A percentile compares a stretch with the other conserved stretches of the same genome.
Evolutionary conservation across 306 rosid species (phyloP).

Genomic region (Gillenia trifoliata): DNA sequence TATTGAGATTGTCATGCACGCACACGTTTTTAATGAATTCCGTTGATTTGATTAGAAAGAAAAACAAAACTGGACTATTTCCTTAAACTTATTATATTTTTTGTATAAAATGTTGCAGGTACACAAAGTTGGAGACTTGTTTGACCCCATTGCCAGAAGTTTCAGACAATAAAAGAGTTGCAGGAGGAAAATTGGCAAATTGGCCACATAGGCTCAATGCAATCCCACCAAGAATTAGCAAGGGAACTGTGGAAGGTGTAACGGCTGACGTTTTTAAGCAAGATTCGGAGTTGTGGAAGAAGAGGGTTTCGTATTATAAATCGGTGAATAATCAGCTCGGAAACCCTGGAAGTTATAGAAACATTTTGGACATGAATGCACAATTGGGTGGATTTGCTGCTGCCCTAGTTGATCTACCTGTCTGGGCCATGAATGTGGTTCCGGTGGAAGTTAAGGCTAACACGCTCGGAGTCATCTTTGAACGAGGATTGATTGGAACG

Average conservation of each 20-base stretch:
- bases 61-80: not conserved
- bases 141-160: constrained; percentile 70
- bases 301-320: constrained; percentile 56
- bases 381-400: constrained; percentile 82
- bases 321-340: constrained; percentile 45
- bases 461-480: constrained; percentile 70
- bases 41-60: too few relatives aligned
- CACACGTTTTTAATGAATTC: too few relatives aligned
- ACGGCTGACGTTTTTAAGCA: constrained; percentile 34
- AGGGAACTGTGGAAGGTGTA: constrained; percentile 50
- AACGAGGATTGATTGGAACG: constrained; percentile 73
- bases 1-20: not conserved
- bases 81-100: not conserved
- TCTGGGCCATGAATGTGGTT: constrained; percentile 91
- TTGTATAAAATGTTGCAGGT: constrained; percentile 35
- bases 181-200: constrained; percentile 56
- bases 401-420: constrained; percentile 50
- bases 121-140: constrained; percentile 64
- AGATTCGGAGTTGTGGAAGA: constrained; percentile 57
- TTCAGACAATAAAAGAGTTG: constrained; percentile 37
- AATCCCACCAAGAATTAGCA: constrained; percentile 62
- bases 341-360: constrained; percentile 62
- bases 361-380: constrained; percentile 82
- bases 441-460: constrained; percentile 53
- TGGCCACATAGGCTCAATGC: constrained; percentile 69